Base-by-base conservation (phyloP, 176 grass and related monocot species). In the Thalia dealbata region DNA sequence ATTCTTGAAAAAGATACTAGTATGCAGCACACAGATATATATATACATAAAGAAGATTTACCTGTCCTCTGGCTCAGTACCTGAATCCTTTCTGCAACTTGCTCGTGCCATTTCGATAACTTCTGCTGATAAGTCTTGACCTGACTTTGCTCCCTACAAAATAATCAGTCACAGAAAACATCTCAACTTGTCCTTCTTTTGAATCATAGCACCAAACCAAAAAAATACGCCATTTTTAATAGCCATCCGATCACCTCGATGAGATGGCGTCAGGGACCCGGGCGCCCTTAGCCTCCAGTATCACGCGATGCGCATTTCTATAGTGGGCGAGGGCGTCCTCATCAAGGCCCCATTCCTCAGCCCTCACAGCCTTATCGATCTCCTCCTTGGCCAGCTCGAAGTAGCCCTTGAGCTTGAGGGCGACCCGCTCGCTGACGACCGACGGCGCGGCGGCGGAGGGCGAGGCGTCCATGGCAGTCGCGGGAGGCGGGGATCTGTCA, bases 381-480 rank as follows among this genome's bases (percentile, higher is more conserved):
- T 91, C 87, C 85, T 97, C 85, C 76, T 97, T 97, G 59, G 93
- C 93, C 66, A 97, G 80, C 30, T 92, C 93, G 80, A 97, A 97
- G 81, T 97, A 97, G 2, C 89, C 93, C 88, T 71, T 92, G 38
- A 97, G 85, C 84, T 91, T 97, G 50, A 97, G 75, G 30, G 82
- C 89, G 43, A 88, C 89, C 73, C 93, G 81, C 82, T 97, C 89
- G 76, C 84, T 81, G 27, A 92, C 87, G 73, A 90, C 89, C 21
- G 84, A 78, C 25, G 85, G 74, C 43, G 82, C 58, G 14, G 52
- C 72, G 11, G 30, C 8, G 18, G 67, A 23, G 67, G 82, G 61
- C 51, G 81, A 69, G 59, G 77, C 13, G 23, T 74, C 71, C 24
- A 61, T 75, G 61, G 83, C 83, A 76, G 78, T 38, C 14, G 75